phyloP scores from a whole-genome alignment of 768 basidiomycete species.

The Fomitopsis pulvina region DNA sequence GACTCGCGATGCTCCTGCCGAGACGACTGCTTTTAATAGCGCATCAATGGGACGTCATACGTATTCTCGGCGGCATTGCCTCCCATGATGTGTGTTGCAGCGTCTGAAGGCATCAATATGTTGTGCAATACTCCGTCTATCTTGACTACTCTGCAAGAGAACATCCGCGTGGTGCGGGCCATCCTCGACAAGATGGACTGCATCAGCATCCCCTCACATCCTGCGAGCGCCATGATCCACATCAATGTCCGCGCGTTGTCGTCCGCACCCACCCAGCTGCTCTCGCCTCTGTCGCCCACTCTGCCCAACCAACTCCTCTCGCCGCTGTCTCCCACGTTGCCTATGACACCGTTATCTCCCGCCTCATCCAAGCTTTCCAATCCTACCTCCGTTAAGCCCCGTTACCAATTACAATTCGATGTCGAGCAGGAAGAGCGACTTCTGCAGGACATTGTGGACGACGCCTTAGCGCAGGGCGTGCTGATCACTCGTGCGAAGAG shows the following conservation, averaged over 20 bases:
- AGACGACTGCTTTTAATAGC: slow-evolving; percentile 33
- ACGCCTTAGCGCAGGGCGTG: slow-evolving; percentile 73
- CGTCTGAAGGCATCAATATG: slow-evolving; percentile 79
- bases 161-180: slow-evolving; percentile 68
- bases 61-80: slow-evolving; percentile 97
- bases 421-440: slow-evolving; percentile 66
- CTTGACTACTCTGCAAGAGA: slow-evolving; percentile 72
- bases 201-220: slow-evolving; percentile 81
- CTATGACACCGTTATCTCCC: slow-evolving; percentile 11
- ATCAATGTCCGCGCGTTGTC: slow-evolving; percentile 49
- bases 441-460: slow-evolving; percentile 91
- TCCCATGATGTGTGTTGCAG: slow-evolving; percentile 79
- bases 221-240: slow-evolving; percentile 84
- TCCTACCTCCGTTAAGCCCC: slow-evolving; percentile 38
- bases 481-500: slow-evolving; percentile 81
- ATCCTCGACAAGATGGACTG: slow-evolving; percentile 79
- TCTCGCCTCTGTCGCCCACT: slow-evolving; percentile 6
- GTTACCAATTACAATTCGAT: slow-evolving; percentile 44
- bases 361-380: slow-evolving; percentile 38
- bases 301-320: slow-evolving; percentile 30
- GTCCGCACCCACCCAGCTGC: slow-evolving; percentile 22
- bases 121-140: slow-evolving; percentile 71
- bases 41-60: slow-evolving; percentile 92
- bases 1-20: not conserved
- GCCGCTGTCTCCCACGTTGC: slow-evolving; percentile 21